phyloP scores from a whole-genome alignment of 495 filamentous ascomycete genomes.

The Entonaema liquescens region DNA sequence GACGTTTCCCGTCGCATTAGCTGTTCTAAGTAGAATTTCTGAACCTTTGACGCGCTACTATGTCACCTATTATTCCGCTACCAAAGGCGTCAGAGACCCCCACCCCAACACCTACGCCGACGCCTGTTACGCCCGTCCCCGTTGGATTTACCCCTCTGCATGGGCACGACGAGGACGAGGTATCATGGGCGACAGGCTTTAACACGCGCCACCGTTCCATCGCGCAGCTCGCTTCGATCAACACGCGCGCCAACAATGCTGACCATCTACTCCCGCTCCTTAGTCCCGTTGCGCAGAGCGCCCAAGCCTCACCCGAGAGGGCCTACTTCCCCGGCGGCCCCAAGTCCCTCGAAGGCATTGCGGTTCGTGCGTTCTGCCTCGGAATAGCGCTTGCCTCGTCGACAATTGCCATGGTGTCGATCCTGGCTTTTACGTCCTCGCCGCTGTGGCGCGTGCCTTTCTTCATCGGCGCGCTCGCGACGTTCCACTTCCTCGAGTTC shows the following conservation, averaged over 20 bases:
- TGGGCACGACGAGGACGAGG: conserved; percentile 33
- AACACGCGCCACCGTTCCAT: conserved; percentile 41
- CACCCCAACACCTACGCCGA: conserved; percentile 26
- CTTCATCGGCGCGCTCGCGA: conserved; percentile 76
- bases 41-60: neutral
- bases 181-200: conserved; percentile 41
- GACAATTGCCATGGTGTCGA: conserved; percentile 50
- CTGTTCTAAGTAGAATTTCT: neutral
- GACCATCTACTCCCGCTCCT: conserved; percentile 46
- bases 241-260: conserved; percentile 37
- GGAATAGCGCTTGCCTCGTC: conserved; percentile 58
- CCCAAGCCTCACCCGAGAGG: conserved; percentile 35
- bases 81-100: conserved; percentile 4
- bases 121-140: conserved; percentile 30
- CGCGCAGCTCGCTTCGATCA: conserved; percentile 36
- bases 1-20: neutral
- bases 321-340: conserved; percentile 63
- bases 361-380: conserved; percentile 68
- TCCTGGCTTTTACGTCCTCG: conserved; percentile 49
- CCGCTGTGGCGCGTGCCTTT: conserved; percentile 84
- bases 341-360: conserved; percentile 82
- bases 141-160: conserved; percentile 15
- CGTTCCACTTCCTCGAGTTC: conserved; percentile 98
- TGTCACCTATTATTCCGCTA: conserved; percentile 16
- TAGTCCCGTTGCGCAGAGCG: conserved; percentile 45